Conservation (phyloP, 2,329 filamentous ascomycete species). For the Thielaviopsis ethacetica region DNA sequence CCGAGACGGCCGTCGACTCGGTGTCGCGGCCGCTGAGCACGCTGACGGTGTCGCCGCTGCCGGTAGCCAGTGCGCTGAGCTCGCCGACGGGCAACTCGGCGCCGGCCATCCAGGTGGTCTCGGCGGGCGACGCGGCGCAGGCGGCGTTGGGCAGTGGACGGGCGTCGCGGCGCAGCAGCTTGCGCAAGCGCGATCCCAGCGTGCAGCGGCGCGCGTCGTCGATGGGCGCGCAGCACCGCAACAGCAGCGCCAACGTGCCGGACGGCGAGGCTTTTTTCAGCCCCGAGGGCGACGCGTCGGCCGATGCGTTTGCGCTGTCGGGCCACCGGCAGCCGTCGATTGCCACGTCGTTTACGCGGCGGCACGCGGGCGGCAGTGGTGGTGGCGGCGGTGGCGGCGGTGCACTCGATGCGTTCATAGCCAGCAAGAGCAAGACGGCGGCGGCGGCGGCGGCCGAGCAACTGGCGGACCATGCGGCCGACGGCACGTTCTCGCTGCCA, state of each 20-base stretch:
- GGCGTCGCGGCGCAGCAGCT: conserved; percentile 11
- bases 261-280: conserved; percentile 37
- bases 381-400: conserved; percentile 17
- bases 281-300: conserved; percentile 26
- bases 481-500: conserved; percentile 28
- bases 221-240: conserved; percentile 26
- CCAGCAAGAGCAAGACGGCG: conserved; percentile 24
- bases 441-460: conserved; percentile 15
- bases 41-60: conserved; percentile 29
- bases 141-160: conserved; percentile 4
- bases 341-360: conserved; percentile 26
- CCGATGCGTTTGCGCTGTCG: conserved; percentile 28
- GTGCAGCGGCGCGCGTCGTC: conserved; percentile 24
- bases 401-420: conserved; percentile 29
- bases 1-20: neutral
- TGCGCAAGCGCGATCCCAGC: conserved; percentile 14
- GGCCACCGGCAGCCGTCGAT: conserved; percentile 25
- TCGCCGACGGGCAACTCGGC: conserved; percentile 20
- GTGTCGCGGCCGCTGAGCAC: conserved; percentile 2
- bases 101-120: conserved; percentile 9
- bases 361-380: conserved; percentile 24
- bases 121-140: neutral
- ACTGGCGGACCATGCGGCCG: conserved; percentile 22
- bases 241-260: conserved; percentile 22
- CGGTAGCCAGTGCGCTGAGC: conserved; percentile 26